Percentiles rank a stretch among this genome's conserved stretches.
These are phyloP conservation scores for Cruciata laevipes DNA, from an alignment of 257 asterid genomes.

Conservation along the genomic window DNA sequence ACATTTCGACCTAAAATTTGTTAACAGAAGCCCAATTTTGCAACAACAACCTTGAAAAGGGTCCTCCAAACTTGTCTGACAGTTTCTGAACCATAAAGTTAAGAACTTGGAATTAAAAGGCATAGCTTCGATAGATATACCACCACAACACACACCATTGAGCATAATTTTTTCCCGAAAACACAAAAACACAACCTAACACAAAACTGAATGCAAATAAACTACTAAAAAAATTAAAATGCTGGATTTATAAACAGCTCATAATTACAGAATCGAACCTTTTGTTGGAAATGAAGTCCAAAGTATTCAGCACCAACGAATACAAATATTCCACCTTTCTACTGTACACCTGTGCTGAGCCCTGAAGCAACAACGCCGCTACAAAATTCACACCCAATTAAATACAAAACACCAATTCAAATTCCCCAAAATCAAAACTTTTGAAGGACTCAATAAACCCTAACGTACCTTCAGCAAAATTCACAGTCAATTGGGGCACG, in stretches of 20 bases:
- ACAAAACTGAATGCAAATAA: background rate
- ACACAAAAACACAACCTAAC: background rate
- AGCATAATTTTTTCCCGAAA: background rate
- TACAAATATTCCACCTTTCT: conserved; percentile 92
- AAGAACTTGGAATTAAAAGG: background rate
- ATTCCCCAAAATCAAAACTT: background rate
- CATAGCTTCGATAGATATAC: background rate
- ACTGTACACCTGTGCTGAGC: conserved; percentile 93
- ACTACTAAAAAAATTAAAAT: background rate
- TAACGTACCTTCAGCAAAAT: conserved; percentile 80
- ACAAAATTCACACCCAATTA: conserved; percentile 18
- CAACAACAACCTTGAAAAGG: background rate
- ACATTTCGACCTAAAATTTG: background rate
- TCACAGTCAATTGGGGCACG: conserved; percentile 42
- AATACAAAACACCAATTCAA: background rate
- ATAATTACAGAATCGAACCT: conserved; percentile 38
- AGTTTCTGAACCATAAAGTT: background rate
- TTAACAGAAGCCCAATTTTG: background rate
- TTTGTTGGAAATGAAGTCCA: conserved; percentile 80
- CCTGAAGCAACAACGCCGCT: conserved; percentile 99
- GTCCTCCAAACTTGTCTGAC: background rate
- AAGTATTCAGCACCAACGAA: conserved; percentile 79
- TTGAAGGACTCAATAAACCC: background rate
- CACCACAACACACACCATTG: background rate
- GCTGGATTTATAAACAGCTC: background rate